Conservation (phyloP, 352 stramenopile species). For the Phytophthora multivora region DNA sequence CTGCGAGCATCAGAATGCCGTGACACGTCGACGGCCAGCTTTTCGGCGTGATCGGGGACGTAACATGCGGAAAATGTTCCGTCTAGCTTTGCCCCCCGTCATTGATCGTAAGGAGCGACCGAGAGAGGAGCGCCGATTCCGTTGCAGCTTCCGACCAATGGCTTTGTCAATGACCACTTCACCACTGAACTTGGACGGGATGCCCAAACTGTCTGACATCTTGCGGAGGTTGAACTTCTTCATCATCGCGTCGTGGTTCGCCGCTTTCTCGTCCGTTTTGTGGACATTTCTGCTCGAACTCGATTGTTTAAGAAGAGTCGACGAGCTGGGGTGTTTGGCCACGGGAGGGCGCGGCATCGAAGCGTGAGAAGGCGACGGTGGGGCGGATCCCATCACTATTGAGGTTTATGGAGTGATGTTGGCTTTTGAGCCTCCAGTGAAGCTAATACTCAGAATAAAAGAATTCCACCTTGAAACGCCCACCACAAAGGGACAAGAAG, state of each 20-base stretch:
- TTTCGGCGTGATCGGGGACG: constrained; percentile 8
- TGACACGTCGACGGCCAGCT: constrained; percentile 7
- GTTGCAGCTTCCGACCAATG: neutral
- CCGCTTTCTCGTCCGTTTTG: constrained; percentile 6
- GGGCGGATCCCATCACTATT: too few relatives aligned
- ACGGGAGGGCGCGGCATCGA: neutral
- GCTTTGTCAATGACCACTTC: constrained; percentile 16
- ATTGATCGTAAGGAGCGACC: neutral
- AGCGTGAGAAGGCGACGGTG: neutral
- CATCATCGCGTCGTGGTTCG: constrained; percentile 17
- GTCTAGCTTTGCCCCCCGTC: neutral
- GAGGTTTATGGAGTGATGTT: too few relatives aligned
- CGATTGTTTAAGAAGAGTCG: neutral
- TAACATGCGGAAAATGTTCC: neutral
- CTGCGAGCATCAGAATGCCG: neutral
- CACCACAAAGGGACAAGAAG: too few relatives aligned
- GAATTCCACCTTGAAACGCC: too few relatives aligned
- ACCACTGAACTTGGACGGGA: neutral
- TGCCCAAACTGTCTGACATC: neutral
- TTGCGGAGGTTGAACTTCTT: constrained; percentile 20
- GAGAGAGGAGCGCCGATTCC: neutral
- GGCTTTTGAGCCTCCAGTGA: too few relatives aligned
- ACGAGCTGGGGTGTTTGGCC: neutral
- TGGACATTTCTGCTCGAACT: neutral
- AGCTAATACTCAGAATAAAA: too few relatives aligned